These are phyloP conservation scores for Cunninghamia lanceolata DNA, from an alignment of 75 land plant species.

Conservation along the genomic window DNA sequence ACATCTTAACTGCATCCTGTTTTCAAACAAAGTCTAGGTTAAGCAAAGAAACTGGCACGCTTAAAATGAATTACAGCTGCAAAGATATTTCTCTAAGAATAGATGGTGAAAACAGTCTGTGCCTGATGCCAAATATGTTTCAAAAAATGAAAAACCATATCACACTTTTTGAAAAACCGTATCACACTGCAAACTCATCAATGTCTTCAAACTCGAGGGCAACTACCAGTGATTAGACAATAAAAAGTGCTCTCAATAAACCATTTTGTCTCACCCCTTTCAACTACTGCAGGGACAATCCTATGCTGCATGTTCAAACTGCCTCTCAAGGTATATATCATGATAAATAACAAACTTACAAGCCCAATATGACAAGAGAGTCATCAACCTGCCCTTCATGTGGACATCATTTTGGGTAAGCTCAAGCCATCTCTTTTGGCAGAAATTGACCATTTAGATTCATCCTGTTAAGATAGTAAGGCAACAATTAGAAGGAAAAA, in stretches of 20 bases:
- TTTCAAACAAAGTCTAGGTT: background rate
- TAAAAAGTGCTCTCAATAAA: background rate
- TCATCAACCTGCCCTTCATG: background rate
- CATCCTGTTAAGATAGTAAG: background rate
- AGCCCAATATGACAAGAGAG: background rate
- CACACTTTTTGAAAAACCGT: background rate
- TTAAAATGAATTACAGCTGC: background rate
- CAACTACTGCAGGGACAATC: background rate
- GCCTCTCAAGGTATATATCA: background rate
- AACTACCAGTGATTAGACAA: background rate
- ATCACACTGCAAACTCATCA: background rate
- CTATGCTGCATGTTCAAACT: background rate
- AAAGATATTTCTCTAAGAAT: background rate
- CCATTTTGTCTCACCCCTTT: background rate
- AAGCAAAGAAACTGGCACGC: background rate
- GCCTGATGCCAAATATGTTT: background rate
- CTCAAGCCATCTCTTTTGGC: background rate
- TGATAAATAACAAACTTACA: background rate
- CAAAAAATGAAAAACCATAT: background rate
- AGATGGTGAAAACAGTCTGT: background rate
- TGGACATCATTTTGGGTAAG: background rate
- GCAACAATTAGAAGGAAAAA: background rate
- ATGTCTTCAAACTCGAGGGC: background rate
- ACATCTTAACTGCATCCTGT: background rate
- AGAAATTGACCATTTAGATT: background rate